Evolutionary conservation across 2,329 filamentous ascomycete genomes (phyloP), one percentile per base, ranked within the genome.

Genomic region (Gaeumannomyces tritici): DNA sequence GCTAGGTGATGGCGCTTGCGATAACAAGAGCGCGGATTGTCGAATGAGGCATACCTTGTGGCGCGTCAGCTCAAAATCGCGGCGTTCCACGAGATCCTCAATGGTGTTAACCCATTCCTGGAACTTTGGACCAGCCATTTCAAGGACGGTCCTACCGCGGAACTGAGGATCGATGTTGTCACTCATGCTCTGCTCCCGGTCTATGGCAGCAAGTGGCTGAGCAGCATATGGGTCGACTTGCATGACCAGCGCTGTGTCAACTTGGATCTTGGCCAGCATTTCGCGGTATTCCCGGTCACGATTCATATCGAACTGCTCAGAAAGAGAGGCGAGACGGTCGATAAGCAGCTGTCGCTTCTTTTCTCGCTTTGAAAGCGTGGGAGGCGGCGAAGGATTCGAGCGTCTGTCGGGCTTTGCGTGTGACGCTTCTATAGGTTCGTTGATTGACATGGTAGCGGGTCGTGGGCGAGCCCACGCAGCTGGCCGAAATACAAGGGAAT

Each of bases 241-340:
- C 73, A 91, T 87, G 67, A 96, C 91, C 57, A 96, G 82, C 63
- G 85, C 90, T 76, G 93, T 92, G 74, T 96, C 93, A 66, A 91
- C 87, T 76, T 97, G 93, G n/a, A 97, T 86, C 67, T 91, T 91
- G 70, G 95, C 89, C 2, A 97, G 83, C 75, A 97, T 91, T 67
- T 95, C 90, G 65, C 93, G 87, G 74, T 96, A 98, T 69, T 91
- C 87, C 65, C 84, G 80, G 73, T 96, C 91, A 66, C 90, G 85
- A 71, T 96, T 92, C 66, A 88, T 84, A 66, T 86, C 85, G 75
- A 96, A 93, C 67, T 87, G 87, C 62, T 89, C 85, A 62, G 88
- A 87, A 75, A 97, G 86, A 62, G 87, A 84, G 55, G 85, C 83
- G 8, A 96, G 83, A 66, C 89, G 88, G 65, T 96, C 92, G 67